These are phyloP conservation scores for Drosera capensis DNA, from an alignment of 148 eudicot genomes.

Conservation along the genomic window DNA sequence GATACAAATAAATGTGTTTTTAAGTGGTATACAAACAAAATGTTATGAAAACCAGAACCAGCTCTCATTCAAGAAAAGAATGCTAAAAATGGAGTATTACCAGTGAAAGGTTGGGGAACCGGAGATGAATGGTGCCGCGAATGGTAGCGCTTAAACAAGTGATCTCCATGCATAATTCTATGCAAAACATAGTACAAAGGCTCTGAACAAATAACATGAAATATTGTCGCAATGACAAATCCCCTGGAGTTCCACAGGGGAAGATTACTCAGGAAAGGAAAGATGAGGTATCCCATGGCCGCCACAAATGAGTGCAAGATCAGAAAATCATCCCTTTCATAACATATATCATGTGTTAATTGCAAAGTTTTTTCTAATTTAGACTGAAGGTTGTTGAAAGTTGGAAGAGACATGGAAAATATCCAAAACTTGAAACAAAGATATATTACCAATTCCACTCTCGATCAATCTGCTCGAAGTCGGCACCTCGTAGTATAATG, in stretches of 20 bases:
- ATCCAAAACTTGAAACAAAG: neutral
- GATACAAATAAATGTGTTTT: no score
- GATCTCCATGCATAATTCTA: conserved; percentile 33
- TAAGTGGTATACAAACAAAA: no score
- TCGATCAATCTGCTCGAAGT: conserved; percentile 63
- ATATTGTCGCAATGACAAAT: conserved; percentile 21
- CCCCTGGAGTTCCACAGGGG: conserved; percentile 42
- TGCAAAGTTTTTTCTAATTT: neutral
- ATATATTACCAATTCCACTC: conserved; percentile 70
- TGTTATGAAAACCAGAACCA: no score
- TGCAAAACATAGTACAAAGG: conserved; percentile 64
- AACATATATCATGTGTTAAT: neutral
- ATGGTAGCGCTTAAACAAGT: conserved; percentile 41
- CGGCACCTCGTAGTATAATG: conserved; percentile 39
- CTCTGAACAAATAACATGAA: conserved; percentile 64
- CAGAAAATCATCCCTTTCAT: conserved; percentile 61
- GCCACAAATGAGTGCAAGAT: conserved; percentile 51
- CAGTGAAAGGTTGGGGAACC: conserved; percentile 56
- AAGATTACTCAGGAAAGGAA: conserved; percentile 22
- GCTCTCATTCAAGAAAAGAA: neutral
- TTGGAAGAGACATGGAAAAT: neutral
- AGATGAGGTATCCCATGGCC: conserved; percentile 21
- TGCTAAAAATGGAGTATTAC: conserved; percentile 13
- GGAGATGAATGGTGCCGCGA: conserved; percentile 58
- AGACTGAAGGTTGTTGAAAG: neutral